Evolutionary conservation across 2,329 filamentous ascomycete species (phyloP), one percentile per base, ranked within the genome.

Genomic region (Phialophora tarda): DNA sequence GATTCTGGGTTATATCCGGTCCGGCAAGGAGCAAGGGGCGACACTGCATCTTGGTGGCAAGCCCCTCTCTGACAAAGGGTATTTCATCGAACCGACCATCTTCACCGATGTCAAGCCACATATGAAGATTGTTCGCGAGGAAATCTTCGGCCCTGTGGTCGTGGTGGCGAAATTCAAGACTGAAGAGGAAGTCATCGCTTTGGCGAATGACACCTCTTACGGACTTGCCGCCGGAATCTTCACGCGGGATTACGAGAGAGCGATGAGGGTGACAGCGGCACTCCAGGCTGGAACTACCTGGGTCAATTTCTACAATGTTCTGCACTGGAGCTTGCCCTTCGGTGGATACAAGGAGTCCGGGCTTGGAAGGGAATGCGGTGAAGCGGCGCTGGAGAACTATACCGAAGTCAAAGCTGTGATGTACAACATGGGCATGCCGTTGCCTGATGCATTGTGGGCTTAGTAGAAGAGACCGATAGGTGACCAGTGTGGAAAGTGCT

Each of bases 21-120:
- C 83, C 5, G 91, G 89, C 21, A 90, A 90, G 75, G 82, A 82
- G 3, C 88, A 91, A 74, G 90, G 90, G n/a, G 89, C 89, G 0
- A 90, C 82, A 5, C 81, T 93, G 0, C 80, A 85, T 23, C 77
- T 83, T 1, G 90, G 91, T 14, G 91, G 90, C 17, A 7, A 51
- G 14, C 17, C 59, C 1, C 17, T 44, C 32, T 30, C 21, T 6
- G 21, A 34, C n/a, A 38, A 38, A 12, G 59, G 59, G 1, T 62
- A 62, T n/a, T 62, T 88, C 77, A 84, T 90, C 67, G 76, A 80
- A 56, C 85, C 85, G 0, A 88, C 86, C 6, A 81, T 88, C 71
- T 87, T 87, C 77, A 84, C 82, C 8, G 77, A 85, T 62, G 85
- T 87, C 47, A 85, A 81, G 69, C 81, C 84, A 64, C 72, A 79